Conservation (phyloP, 1,284 basidiomycete genomes). For the Sanguinoderma infundibulare region DNA sequence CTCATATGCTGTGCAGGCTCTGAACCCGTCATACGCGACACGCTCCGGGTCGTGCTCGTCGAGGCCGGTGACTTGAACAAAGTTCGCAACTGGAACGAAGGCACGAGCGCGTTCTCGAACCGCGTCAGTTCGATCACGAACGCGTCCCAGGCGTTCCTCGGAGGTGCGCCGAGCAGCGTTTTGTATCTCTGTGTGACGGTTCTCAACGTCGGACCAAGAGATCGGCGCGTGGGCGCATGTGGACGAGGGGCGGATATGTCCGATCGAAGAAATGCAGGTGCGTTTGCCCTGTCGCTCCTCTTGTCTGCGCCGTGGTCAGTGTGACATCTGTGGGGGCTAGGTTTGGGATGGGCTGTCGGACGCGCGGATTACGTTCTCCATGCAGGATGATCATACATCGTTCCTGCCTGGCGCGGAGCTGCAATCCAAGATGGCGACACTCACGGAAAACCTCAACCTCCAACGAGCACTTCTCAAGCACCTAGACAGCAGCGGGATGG, state of each 20-base stretch:
- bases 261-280: slow-evolving; percentile 87
- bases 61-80: slow-evolving; percentile 81
- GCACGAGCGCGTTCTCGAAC: slow-evolving; percentile 75
- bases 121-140: slow-evolving; percentile 90
- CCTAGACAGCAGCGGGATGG: slow-evolving; percentile 46
- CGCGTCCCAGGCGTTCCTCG: slow-evolving; percentile 77
- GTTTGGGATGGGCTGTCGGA: slow-evolving; percentile 91
- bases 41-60: slow-evolving; percentile 70
- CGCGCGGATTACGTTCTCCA: slow-evolving; percentile 76
- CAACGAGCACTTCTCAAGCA: slow-evolving; percentile 79
- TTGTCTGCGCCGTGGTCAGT: neutral
- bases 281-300: slow-evolving; percentile 16
- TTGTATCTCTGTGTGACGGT: neutral
- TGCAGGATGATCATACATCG: slow-evolving; percentile 47
- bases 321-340: slow-evolving; percentile 41
- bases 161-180: slow-evolving; percentile 52
- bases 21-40: slow-evolving; percentile 50
- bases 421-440: slow-evolving; percentile 63
- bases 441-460: slow-evolving; percentile 91
- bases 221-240: slow-evolving; percentile 86
- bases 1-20: neutral
- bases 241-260: slow-evolving; percentile 70
- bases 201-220: slow-evolving; percentile 46
- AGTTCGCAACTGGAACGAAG: slow-evolving; percentile 68
- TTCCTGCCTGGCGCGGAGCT: slow-evolving; percentile 35